Evolutionary conservation across 2,329 filamentous ascomycete genomes (phyloP), one percentile per base, ranked within the genome.

Genomic region (Diaporthe eres): DNA sequence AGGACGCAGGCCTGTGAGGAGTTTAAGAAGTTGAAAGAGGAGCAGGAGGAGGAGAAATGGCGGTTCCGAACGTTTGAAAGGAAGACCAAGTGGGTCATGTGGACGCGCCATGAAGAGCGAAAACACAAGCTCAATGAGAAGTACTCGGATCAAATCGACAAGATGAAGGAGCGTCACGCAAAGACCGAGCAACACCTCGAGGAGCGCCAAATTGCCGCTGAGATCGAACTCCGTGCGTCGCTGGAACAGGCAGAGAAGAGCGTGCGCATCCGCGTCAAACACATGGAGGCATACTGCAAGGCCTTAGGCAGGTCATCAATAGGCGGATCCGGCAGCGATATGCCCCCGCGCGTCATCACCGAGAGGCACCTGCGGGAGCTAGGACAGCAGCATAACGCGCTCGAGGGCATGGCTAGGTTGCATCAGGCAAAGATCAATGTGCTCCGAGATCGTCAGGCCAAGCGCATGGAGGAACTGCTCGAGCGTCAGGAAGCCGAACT

Each of bases 231-330:
- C 31, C 86, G 89, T 15, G 81, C 84, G 6, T 86, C 85, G 0
- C 82, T 92, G 22, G 88, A 92, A 71, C 89, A 91, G 78, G 88
- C 88, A 72, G 90, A 91, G 80, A 85, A 86, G 75, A 90, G 88
- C 78, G 86, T 92, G 51, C 85, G 85, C 44, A 89, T 91, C 51
- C 87, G 90, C 19, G 84, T 93, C n/a, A 89, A 88, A 80, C 89
- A 93, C 78, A 93, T 93, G 91, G 91, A 93, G 79, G 91, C 90
- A 8, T 93, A 93, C 81, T 92, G 91, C 79, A 87, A 90, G 76
- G 87, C 87, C 5, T 82, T 90, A 1, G 89, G 88, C 5, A 85
- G 85, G 44, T 85, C 81, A 34, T 82, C 83, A 2, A 82, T 79
- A 47, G 79, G 81, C 2, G 75, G 72, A 1, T 78, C 37, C 17